Conservation (phyloP, 495 filamentous ascomycete species). For the Hyphodiscus hymeniophilus region DNA sequence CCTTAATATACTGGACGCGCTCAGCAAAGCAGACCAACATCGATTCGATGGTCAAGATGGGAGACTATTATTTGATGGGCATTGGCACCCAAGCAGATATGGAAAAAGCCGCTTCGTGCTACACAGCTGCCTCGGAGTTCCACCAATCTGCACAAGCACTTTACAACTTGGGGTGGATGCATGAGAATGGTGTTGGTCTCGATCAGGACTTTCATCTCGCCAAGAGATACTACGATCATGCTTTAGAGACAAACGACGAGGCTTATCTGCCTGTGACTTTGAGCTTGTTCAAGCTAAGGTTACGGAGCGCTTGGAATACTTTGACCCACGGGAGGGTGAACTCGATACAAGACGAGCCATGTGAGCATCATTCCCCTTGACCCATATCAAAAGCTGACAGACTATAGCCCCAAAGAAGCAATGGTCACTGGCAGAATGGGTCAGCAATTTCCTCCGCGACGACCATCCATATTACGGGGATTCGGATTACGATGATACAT, state of each 20-base stretch:
- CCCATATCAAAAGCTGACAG: slow-evolving; percentile 16
- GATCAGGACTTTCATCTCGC: slow-evolving; percentile 96
- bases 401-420: slow-evolving; percentile 54
- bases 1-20: slow-evolving; percentile 92
- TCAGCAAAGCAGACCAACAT: slow-evolving; percentile 90
- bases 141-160: slow-evolving; percentile 89
- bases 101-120: slow-evolving; percentile 90
- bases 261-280: slow-evolving; percentile 92
- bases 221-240: slow-evolving; percentile 91
- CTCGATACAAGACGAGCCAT: slow-evolving; percentile 78
- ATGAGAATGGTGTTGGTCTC: slow-evolving; percentile 92
- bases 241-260: slow-evolving; percentile 82
- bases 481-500: slow-evolving; percentile 47
- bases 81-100: slow-evolving; percentile 64
- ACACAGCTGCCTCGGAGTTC: slow-evolving; percentile 82
- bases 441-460: slow-evolving; percentile 72
- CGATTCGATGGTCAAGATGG: slow-evolving; percentile 95
- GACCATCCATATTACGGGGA: slow-evolving; percentile 55
- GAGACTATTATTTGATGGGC: slow-evolving; percentile 86
- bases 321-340: slow-evolving; percentile 84
- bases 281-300: slow-evolving; percentile 75
- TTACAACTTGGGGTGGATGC: slow-evolving; percentile 99
- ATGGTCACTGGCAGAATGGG: slow-evolving; percentile 75
- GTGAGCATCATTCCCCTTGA: slow-evolving; percentile 39
- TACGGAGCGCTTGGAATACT: slow-evolving; percentile 86